Evolutionary conservation across 768 basidiomycete genomes (phyloP).

Genomic region (Boletales sp.): DNA sequence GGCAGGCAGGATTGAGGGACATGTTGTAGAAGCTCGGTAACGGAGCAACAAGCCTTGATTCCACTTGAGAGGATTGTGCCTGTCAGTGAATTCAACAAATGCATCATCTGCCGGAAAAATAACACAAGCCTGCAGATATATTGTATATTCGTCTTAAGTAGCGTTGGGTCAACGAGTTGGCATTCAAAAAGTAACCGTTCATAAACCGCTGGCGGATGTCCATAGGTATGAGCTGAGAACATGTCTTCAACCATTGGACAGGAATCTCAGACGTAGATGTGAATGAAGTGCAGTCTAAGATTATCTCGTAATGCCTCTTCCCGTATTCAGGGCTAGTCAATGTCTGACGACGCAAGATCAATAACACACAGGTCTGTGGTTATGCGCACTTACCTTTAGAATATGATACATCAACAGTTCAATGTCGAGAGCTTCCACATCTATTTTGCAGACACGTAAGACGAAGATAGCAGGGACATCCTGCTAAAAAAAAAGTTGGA

Average conservation of each 20-base stretch:
- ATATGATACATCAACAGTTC: slow-evolving; percentile 77
- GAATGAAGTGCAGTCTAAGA: slow-evolving; percentile 82
- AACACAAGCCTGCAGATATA: slow-evolving; percentile 47
- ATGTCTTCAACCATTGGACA: slow-evolving; percentile 75
- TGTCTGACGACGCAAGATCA: slow-evolving; percentile 37
- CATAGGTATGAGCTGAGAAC: slow-evolving; percentile 67
- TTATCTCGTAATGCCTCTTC: slow-evolving; percentile 58
- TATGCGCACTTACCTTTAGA: slow-evolving; percentile 51
- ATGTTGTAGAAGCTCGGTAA: slow-evolving; percentile 55
- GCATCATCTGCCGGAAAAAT: neutral
- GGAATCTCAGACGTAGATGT: slow-evolving; percentile 74
- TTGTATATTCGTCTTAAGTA: slow-evolving; percentile 79
- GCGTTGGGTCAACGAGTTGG: slow-evolving; percentile 65
- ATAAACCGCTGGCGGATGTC: slow-evolving; percentile 65
- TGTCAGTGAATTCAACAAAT: slow-evolving; percentile 18
- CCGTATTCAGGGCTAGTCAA: slow-evolving; percentile 47
- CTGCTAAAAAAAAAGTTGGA: slow-evolving; percentile 19
- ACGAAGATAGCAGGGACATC: slow-evolving; percentile 53
- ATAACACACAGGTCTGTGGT: neutral
- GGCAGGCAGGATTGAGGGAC: slow-evolving; percentile 47
- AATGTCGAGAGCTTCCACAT: slow-evolving; percentile 76
- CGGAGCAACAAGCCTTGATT: slow-evolving; percentile 60
- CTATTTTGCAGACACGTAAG: slow-evolving; percentile 62
- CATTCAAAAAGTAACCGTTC: slow-evolving; percentile 65
- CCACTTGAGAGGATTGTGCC: slow-evolving; percentile 50